Evolutionary conservation across 768 basidiomycete species (phyloP).

Genomic region (button mushroom (Agaricus bisporus)): DNA sequence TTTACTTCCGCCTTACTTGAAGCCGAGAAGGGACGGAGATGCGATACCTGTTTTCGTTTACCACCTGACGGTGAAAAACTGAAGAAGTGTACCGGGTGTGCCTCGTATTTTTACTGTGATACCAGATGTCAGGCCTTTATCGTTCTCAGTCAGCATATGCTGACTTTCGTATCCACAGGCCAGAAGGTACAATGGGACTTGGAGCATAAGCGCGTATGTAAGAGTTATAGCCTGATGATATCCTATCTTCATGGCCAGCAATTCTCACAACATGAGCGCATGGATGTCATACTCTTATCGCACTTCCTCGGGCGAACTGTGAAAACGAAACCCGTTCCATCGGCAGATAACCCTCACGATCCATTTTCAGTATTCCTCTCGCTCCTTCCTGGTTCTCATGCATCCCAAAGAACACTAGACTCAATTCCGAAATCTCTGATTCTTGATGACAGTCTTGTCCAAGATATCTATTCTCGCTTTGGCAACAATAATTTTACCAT

Average conservation of each 20-base stretch:
- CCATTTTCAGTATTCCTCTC: slow-evolving; percentile 32
- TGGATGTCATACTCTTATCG: slow-evolving; percentile 60
- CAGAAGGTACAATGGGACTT: slow-evolving; percentile 62
- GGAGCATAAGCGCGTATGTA: slow-evolving; percentile 70
- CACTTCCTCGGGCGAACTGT: slow-evolving; percentile 47
- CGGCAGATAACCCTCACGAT: slow-evolving; percentile 16
- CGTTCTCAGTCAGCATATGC: slow-evolving; percentile 3
- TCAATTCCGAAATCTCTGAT: slow-evolving; percentile 16
- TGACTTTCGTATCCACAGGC: slow-evolving; percentile 34
- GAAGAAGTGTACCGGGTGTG: slow-evolving; percentile 60
- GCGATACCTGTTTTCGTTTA: slow-evolving; percentile 54
- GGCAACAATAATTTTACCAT: slow-evolving; percentile 80
- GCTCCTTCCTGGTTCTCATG: slow-evolving; percentile 25
- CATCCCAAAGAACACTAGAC: neutral
- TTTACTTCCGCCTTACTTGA: slow-evolving; percentile 46
- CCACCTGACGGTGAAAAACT: slow-evolving; percentile 27
- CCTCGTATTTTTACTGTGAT: slow-evolving; percentile 70
- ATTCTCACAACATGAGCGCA: slow-evolving; percentile 45
- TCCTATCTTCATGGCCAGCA: slow-evolving; percentile 40
- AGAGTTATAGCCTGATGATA: slow-evolving; percentile 38
- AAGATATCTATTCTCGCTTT: slow-evolving; percentile 50
- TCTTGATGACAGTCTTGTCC: slow-evolving; percentile 25
- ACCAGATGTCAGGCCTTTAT: slow-evolving; percentile 41
- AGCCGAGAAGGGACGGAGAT: slow-evolving; percentile 55
- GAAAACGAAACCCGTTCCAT: slow-evolving; percentile 14